phyloP scores from a whole-genome alignment of 2,329 filamentous ascomycete species.

The Fusarium heterosporum region DNA sequence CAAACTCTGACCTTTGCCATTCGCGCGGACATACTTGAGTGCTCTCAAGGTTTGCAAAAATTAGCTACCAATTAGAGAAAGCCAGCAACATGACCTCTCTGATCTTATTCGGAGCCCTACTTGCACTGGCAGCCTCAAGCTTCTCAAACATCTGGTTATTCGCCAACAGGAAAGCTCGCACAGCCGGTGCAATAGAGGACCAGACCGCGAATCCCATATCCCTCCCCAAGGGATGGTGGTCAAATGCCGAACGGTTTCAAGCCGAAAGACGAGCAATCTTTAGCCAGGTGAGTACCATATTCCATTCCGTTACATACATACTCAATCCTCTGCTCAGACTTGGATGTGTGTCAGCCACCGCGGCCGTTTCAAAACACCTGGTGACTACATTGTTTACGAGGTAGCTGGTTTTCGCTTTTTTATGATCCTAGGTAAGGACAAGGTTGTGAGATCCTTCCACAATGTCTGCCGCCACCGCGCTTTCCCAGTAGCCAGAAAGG shows the following conservation, averaged over 20 bases:
- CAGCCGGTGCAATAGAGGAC: not conserved
- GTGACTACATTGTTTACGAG: conserved; percentile 3
- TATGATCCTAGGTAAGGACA: conserved; percentile 6
- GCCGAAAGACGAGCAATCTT: conserved; percentile 5
- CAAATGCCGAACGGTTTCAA: not conserved
- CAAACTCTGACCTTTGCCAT: not conserved
- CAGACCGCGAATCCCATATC: rapidly evolving
- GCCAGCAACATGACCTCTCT: not conserved
- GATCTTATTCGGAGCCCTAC: not conserved
- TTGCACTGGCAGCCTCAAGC: not conserved
- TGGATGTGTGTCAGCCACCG: conserved; percentile 5
- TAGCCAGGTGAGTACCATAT: not conserved
- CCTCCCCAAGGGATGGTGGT: conserved; percentile 4
- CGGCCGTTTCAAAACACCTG: not conserved
- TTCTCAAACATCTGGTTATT: conserved; percentile 1
- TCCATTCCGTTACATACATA: not conserved
- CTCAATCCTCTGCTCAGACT: not conserved
- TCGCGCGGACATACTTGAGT: not conserved
- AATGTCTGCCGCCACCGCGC: conserved; percentile 13
- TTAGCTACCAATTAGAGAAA: not conserved
- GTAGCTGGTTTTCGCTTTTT: conserved; percentile 2
- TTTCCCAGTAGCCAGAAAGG: not conserved
- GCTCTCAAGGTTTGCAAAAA: not conserved
- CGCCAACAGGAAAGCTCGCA: not conserved
- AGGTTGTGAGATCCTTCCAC: not conserved